These are phyloP conservation scores for Torulaspora delbrueckii DNA, from an alignment of 805 yeast species.

Conservation along the genomic window DNA sequence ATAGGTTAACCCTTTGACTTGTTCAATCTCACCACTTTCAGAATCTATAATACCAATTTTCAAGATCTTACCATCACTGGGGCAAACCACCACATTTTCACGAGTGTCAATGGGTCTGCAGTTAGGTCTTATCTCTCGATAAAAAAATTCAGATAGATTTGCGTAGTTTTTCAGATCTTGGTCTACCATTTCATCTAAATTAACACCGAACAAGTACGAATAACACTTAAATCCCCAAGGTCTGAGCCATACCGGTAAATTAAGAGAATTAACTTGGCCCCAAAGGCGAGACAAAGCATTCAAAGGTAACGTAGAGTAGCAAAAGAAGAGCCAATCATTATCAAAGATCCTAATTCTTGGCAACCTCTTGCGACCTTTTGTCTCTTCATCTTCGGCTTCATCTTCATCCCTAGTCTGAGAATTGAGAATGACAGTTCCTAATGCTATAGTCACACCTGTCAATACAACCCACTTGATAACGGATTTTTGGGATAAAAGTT, in stretches of 20 bases:
- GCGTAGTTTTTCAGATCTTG: constrained; percentile 68
- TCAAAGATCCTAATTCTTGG: constrained; percentile 37
- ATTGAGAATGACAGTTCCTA: constrained; percentile 25
- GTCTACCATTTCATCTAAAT: constrained; percentile 83
- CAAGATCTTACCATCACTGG: constrained; percentile 88
- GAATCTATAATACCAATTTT: constrained; percentile 69
- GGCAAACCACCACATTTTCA: constrained; percentile 64
- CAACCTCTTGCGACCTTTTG: constrained; percentile 49
- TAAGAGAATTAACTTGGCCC: constrained; percentile 85
- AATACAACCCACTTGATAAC: constrained; percentile 29
- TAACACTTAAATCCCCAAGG: constrained; percentile 76
- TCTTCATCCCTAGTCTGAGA: constrained; percentile 31
- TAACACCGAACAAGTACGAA: constrained; percentile 77
- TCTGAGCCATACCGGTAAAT: constrained; percentile 84
- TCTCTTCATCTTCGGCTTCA: constrained; percentile 22
- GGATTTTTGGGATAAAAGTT: constrained; percentile 2
- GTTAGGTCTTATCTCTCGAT: constrained; percentile 72
- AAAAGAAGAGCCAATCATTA: constrained; percentile 79
- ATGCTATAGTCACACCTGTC: constrained; percentile 29
- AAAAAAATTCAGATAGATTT: constrained; percentile 88
- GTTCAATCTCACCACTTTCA: constrained; percentile 84
- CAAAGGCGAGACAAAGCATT: constrained; percentile 88
- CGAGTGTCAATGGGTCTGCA: constrained; percentile 68
- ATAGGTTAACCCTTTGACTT: constrained; percentile 94
- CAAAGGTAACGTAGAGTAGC: constrained; percentile 85